Base-by-base conservation (phyloP, 1,284 basidiomycete species). In the Ganoderma sinense region DNA sequence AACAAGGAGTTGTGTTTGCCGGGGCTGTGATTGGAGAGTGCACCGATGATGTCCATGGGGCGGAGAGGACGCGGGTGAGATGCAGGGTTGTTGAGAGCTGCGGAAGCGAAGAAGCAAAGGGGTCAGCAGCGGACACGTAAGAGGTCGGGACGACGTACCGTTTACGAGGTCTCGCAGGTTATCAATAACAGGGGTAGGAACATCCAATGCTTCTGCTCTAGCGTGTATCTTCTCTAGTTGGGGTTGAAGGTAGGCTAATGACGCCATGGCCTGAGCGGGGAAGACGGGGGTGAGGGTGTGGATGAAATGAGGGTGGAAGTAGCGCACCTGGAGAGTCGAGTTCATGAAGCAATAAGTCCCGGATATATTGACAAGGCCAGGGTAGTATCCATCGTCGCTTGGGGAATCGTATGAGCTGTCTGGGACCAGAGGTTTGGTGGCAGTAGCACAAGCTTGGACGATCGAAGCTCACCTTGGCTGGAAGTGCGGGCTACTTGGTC, bases 271-370 rank as follows among this genome's bases (percentile, higher is more conserved):
- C 94, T 97, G 58, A 8, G 39, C 6, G 36, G 23, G 13, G 55
- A 13, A 51, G 31, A 51, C n/a, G 48, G 26, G 65, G 14, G 43
- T 70, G 48, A 68, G 65, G 66, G 62, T 16, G 41, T 7, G 26
- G 39, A n/a, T 53, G n/a, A 31, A 43, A 55, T 2, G 7, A 18
- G 20, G 58, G 8, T 36, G 10, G 36, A 61, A 65, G 65, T 14
- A 63, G 77, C 85, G 72, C 73, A 94, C 95, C 88, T 97, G 96
- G 13, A 97, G 83, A 4, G 95, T 96, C 16, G 95, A 95, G 79
- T 98, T 97, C 90, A 97, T 94, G 83, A 97, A 98, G 78, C 96
- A 97, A 73, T 97, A 94, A 64, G 95, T 97, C 11, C 96, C 96
- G n/a, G 94, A 95, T 45, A 96, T 91, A 78, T 98, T 97, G 76